Evolutionary conservation across 331 rosid genomes (phyloP).

Genomic region (Stylosanthes scabra): DNA sequence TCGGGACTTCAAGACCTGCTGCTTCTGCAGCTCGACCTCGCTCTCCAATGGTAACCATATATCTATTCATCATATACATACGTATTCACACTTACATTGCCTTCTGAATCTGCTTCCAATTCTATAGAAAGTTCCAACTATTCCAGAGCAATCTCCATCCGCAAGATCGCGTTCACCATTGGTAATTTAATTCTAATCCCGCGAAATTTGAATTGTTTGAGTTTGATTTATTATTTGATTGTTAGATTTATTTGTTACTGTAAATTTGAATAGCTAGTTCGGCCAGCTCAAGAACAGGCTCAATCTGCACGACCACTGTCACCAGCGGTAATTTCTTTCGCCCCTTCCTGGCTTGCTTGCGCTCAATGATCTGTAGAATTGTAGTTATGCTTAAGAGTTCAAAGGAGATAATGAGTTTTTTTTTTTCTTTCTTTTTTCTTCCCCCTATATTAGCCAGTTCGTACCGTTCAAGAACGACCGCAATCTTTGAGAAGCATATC

Average conservation of each 20-base stretch:
- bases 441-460: slow-evolving; percentile 53
- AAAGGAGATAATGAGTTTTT: slow-evolving; percentile 28
- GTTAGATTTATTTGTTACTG: not conserved
- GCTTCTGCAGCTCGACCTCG: slow-evolving; percentile 44
- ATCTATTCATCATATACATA: not conserved
- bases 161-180: slow-evolving; percentile 46
- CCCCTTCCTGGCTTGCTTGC: not conserved
- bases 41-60: slow-evolving; percentile 67
- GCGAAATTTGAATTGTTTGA: not conserved
- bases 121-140: slow-evolving; percentile 38
- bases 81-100: not conserved
- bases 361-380: not conserved
- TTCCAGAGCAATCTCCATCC: slow-evolving; percentile 44
- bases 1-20: slow-evolving; percentile 66
- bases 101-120: slow-evolving; percentile 22
- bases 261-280: slow-evolving; percentile 43
- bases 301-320: slow-evolving; percentile 40
- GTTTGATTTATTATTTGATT: not conserved
- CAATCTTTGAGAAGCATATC: slow-evolving; percentile 40
- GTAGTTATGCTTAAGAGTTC: not conserved
- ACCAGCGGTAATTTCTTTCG: slow-evolving; percentile 37
- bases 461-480: slow-evolving; percentile 59
- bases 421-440: slow-evolving; percentile 38
- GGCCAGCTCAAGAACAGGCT: slow-evolving; percentile 41
- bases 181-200: slow-evolving; percentile 38